Evolutionary conservation across 257 asterid genomes (phyloP).

Genomic region (Petunia axillaris): DNA sequence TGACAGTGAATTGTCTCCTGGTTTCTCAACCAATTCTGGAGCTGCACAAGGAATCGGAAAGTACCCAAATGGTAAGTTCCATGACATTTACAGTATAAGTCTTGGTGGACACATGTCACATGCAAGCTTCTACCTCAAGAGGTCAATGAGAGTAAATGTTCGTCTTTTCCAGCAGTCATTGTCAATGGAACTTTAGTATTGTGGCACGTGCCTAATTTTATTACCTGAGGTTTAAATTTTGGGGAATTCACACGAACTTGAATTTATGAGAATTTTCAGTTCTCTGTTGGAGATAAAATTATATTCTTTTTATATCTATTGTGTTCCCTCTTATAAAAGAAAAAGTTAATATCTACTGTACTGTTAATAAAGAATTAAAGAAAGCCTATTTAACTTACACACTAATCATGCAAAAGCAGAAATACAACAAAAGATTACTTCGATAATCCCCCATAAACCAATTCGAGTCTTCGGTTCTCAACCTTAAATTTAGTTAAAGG

Average conservation of each 20-base stretch:
- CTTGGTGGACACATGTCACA: neutral
- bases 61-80: neutral
- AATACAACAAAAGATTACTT: neutral
- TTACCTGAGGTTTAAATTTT: neutral
- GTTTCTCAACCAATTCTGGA: slow-evolving; percentile 87
- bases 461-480: too few species aligned
- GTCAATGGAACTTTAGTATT: neutral
- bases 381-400: neutral
- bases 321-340: neutral
- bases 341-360: neutral
- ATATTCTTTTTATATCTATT: neutral
- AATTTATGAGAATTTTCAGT: neutral
- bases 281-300: neutral
- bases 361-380: neutral
- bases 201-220: neutral
- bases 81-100: neutral
- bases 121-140: slow-evolving; percentile 17
- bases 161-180: neutral
- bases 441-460: neutral
- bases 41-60: slow-evolving; percentile 52
- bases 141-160: slow-evolving; percentile 8
- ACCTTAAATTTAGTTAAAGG: too few species aligned
- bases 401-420: neutral
- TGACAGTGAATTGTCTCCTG: slow-evolving; percentile 77
- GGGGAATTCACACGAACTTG: neutral